phyloP scores from a whole-genome alignment of 2,329 filamentous ascomycete species.

The Claviceps humidiphila region DNA sequence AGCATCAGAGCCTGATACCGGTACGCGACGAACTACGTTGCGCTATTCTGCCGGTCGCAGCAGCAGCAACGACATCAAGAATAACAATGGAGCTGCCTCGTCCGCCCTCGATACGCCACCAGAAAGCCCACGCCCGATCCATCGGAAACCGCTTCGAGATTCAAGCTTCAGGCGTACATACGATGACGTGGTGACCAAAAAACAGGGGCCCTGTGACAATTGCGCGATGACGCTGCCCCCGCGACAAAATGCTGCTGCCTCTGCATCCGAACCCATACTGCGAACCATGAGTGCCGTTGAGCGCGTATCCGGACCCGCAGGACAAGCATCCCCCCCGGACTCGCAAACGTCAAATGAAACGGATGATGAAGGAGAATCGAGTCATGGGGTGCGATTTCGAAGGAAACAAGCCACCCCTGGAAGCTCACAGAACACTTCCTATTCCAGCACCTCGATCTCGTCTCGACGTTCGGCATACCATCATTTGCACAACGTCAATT shows the following conservation, averaged over 20 bases:
- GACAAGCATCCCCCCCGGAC: constrained; percentile 35
- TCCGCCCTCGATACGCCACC: constrained; percentile 44
- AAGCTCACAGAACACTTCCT: constrained; percentile 31
- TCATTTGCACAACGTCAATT: constrained; percentile 53
- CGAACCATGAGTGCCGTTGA: constrained; percentile 48
- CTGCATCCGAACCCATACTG: constrained; percentile 33
- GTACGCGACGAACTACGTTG: constrained; percentile 28
- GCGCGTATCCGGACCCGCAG: constrained; percentile 37
- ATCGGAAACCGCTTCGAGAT: constrained; percentile 32
- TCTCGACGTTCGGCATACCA: constrained; percentile 35
- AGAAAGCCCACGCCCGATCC: constrained; percentile 37
- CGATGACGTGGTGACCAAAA: constrained; percentile 50
- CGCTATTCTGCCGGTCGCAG: constrained; percentile 22
- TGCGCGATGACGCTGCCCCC: constrained; percentile 51
- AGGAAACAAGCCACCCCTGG: constrained; percentile 31
- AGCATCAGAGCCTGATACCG: constrained; percentile 30
- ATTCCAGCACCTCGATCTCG: constrained; percentile 40
- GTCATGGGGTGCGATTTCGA: constrained; percentile 24
- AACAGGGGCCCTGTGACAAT: constrained; percentile 53
- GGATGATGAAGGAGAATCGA: constrained; percentile 34
- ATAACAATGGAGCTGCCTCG: constrained; percentile 16
- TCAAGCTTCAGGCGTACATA: constrained; percentile 50
- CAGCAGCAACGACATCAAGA: constrained; percentile 3
- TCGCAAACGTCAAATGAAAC: constrained; percentile 40
- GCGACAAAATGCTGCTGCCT: constrained; percentile 15